Conservation (phyloP, 78 protist species). For the Dictyostelium brefeldianum region DNA sequence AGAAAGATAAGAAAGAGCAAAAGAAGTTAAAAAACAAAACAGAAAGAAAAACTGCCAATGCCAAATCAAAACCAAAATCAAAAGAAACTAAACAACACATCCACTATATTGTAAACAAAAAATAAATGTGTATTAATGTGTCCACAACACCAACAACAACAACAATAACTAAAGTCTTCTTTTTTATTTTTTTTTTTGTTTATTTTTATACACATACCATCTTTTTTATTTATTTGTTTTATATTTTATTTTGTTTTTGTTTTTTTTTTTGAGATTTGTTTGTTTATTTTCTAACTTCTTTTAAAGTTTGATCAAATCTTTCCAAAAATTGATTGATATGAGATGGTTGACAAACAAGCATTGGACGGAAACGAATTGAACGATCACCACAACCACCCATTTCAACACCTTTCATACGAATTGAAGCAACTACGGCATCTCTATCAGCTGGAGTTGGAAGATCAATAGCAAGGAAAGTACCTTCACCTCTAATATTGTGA, state of each 20-base stretch:
- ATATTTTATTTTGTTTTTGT: background rate
- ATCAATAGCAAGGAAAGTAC: constrained; percentile 90
- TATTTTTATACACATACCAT: no score
- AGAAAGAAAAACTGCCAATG: no score
- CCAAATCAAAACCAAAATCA: no score
- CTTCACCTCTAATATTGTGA: constrained; percentile 85
- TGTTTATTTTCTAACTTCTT: constrained; percentile 15
- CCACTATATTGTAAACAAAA: no score
- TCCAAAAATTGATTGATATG: constrained; percentile 87
- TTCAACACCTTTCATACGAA: constrained; percentile 78
- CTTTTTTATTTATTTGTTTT: background rate
- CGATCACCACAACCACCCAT: constrained; percentile 86
- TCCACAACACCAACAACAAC: no score
- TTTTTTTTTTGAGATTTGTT: background rate
- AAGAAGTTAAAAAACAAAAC: no score
- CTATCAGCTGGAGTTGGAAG: constrained; percentile 62
- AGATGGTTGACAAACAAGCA: constrained; percentile 71
- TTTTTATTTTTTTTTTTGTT: no score
- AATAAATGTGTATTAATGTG: no score
- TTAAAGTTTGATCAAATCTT: constrained; percentile 30
- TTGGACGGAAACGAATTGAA: constrained; percentile 87
- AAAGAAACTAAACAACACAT: no score
- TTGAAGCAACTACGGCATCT: constrained; percentile 52
- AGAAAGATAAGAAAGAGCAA: no score
- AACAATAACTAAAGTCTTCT: no score